phyloP scores from a whole-genome alignment of 331 rosid genomes.

The Erythrophleum ivorense region DNA sequence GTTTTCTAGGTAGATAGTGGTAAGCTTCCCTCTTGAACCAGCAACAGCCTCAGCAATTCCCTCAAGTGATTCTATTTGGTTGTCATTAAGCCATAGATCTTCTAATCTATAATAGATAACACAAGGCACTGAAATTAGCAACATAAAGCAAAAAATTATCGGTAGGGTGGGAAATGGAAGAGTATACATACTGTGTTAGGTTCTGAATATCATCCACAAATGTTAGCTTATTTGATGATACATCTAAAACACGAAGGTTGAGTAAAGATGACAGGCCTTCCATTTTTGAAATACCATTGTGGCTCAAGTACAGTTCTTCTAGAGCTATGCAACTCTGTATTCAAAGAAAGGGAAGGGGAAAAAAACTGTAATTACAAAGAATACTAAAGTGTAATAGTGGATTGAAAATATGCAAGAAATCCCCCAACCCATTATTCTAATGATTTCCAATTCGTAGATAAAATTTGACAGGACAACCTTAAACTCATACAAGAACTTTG shows the following conservation, averaged over 20 bases:
- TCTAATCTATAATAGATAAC: slow-evolving; percentile 64
- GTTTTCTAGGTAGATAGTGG: slow-evolving; percentile 86
- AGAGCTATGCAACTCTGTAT: slow-evolving; percentile 74
- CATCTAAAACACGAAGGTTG: slow-evolving; percentile 85
- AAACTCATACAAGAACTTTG: neutral
- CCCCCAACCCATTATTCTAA: neutral
- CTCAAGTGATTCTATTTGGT: slow-evolving; percentile 74
- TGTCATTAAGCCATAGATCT: slow-evolving; percentile 95
- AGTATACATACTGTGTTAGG: slow-evolving; percentile 62
- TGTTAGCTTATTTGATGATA: slow-evolving; percentile 86
- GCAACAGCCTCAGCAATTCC: slow-evolving; percentile 68
- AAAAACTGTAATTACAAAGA: neutral
- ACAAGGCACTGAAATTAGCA: slow-evolving; percentile 36
- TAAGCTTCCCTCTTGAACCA: slow-evolving; percentile 83
- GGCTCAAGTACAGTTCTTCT: slow-evolving; percentile 94
- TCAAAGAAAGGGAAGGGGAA: neutral
- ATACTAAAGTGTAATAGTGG: neutral
- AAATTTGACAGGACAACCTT: slow-evolving; percentile 23
- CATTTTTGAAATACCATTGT: slow-evolving; percentile 88
- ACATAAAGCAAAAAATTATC: slow-evolving; percentile 18
- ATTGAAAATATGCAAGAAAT: slow-evolving; percentile 11
- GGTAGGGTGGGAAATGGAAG: neutral
- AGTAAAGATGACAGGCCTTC: slow-evolving; percentile 84
- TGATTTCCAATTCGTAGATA: slow-evolving; percentile 3
- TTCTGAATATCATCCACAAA: slow-evolving; percentile 67